These are phyloP conservation scores for Naganishia sp. DNA, from an alignment of 1,284 basidiomycete species.

Conservation along the genomic window DNA sequence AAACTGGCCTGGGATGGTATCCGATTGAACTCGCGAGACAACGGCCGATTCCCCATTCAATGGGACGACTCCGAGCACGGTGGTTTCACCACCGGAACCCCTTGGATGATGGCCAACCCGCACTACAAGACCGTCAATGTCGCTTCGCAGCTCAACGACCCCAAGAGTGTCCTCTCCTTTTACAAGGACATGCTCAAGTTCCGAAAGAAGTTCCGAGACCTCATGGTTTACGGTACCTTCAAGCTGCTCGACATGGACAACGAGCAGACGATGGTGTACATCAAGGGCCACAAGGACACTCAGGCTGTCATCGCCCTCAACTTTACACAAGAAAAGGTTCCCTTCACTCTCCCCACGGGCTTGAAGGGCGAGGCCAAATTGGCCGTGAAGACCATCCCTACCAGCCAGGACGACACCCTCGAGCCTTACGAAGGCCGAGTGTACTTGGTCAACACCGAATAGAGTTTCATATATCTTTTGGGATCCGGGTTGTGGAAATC, in stretches of 20 bases:
- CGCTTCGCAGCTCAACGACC: constrained; percentile 49
- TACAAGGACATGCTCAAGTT: constrained; percentile 48
- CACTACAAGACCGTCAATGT: constrained; percentile 44
- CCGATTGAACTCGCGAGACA: constrained; percentile 30
- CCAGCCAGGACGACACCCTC: constrained; percentile 13
- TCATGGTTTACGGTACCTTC: constrained; percentile 57
- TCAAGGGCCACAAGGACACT: constrained; percentile 46
- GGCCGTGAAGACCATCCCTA: constrained; percentile 24
- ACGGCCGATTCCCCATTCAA: constrained; percentile 30
- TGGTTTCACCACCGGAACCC: constrained; percentile 28
- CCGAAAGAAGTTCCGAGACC: constrained; percentile 46
- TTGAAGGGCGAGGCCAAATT: constrained; percentile 29
- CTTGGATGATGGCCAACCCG: constrained; percentile 34
- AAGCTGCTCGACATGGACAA: constrained; percentile 57
- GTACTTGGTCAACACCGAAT: constrained; percentile 27
- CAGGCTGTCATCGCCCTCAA: constrained; percentile 60
- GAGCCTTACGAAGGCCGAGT: constrained; percentile 26
- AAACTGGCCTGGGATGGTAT: constrained; percentile 21
- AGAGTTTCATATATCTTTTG: neutral
- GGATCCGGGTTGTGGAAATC: neutral
- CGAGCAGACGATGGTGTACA: constrained; percentile 62
- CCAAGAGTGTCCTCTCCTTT: constrained; percentile 44
- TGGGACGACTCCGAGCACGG: constrained; percentile 29
- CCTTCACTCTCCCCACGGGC: constrained; percentile 16
- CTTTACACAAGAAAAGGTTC: constrained; percentile 48